These are phyloP conservation scores for Nitzschia inconspicua DNA, from an alignment of 108 stramenopile genomes.

Conservation along the genomic window DNA sequence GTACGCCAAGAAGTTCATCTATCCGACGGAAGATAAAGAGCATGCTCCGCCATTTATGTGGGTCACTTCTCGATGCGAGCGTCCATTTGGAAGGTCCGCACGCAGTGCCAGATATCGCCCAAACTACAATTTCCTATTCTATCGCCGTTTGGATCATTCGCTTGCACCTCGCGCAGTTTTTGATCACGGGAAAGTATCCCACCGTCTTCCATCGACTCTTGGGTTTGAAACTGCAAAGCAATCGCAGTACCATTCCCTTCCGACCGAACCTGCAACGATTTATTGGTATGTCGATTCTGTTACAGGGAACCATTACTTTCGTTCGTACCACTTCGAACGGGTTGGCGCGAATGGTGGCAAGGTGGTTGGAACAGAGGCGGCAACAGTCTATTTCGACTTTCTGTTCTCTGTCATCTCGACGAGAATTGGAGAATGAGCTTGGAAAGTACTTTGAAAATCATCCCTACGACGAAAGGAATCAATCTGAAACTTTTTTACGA, in stretches of 20 bases:
- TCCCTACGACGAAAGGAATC: no score
- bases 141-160: constrained; percentile 23
- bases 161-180: constrained; percentile 32
- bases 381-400: no score
- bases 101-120: neutral
- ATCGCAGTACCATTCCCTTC: neutral
- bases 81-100: no score
- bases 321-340: neutral
- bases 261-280: constrained; percentile 19
- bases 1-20: no score
- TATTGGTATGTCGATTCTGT: constrained; percentile 13
- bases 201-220: constrained; percentile 23
- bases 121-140: constrained; percentile 11
- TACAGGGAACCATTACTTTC: constrained; percentile 14
- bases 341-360: constrained; percentile 3
- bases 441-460: no score
- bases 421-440: no score
- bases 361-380: constrained; percentile 20
- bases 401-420: no score
- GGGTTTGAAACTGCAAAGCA: constrained; percentile 2
- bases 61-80: no score
- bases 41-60: no score
- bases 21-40: no score
- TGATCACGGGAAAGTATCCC: constrained; percentile 32
- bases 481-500: no score